Percentiles rank a stretch among this genome's conserved stretches.
Evolutionary conservation across 2,329 filamentous ascomycete genomes (phyloP).

Genomic region (Colletotrichum plurivorum): DNA sequence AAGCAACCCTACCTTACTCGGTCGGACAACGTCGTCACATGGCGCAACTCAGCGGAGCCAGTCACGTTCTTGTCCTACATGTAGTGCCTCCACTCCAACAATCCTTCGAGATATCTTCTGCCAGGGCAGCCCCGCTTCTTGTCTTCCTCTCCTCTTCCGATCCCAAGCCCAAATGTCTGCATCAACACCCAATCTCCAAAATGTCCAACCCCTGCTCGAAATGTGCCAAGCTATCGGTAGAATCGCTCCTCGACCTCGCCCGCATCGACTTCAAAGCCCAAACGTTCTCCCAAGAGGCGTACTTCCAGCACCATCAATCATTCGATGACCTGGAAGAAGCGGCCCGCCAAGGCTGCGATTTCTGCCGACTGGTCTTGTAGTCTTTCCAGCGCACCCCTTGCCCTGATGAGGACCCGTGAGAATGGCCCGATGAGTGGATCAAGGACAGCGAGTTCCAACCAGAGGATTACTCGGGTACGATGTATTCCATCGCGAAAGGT

Average conservation of each 20-base stretch:
- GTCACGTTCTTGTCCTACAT: background rate
- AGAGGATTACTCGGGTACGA: background rate
- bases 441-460: accelerated
- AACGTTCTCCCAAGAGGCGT: background rate
- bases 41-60: background rate
- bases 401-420: background rate
- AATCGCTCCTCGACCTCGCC: constrained; percentile 10
- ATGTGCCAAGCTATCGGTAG: constrained; percentile 2
- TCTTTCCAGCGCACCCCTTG: constrained; percentile 5
- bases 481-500: constrained; percentile 8
- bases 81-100: background rate
- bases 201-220: background rate
- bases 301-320: constrained; percentile 3
- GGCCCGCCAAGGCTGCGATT: background rate
- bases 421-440: constrained; percentile 7
- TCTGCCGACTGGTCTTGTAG: constrained; percentile 6
- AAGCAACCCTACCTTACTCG: no score
- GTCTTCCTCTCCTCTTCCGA: background rate
- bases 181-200: background rate
- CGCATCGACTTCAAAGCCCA: background rate
- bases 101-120: background rate
- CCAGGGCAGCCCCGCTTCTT: background rate
- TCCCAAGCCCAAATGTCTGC: background rate
- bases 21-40: background rate
- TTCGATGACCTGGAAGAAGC: constrained; percentile 3